Conservation (phyloP, 2,329 filamentous ascomycete species). For the Endothia cerciana region DNA sequence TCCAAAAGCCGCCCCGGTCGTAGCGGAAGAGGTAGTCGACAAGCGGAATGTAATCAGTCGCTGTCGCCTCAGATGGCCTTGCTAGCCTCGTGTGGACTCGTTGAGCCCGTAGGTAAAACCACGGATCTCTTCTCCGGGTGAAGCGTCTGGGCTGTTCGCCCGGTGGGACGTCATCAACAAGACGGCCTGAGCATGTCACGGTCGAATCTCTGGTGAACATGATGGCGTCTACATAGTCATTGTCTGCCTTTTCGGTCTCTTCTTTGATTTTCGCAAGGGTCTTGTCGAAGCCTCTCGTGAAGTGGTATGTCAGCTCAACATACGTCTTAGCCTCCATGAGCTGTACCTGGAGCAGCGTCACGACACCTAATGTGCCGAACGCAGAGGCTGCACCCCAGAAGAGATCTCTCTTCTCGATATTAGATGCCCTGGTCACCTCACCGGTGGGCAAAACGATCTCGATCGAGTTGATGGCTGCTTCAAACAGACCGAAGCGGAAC, state of each 20-base stretch:
- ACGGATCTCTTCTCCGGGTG: slow-evolving; percentile 64
- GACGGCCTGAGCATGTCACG: slow-evolving; percentile 63
- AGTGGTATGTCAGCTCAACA: slow-evolving; percentile 60
- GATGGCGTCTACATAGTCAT: slow-evolving; percentile 73
- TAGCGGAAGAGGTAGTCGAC: slow-evolving; percentile 73
- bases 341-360: slow-evolving; percentile 62
- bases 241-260: slow-evolving; percentile 36
- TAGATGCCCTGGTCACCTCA: slow-evolving; percentile 52
- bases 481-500: slow-evolving; percentile 69
- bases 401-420: slow-evolving; percentile 53
- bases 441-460: slow-evolving; percentile 68
- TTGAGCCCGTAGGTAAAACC: slow-evolving; percentile 74
- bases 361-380: slow-evolving; percentile 64
- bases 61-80: slow-evolving; percentile 29
- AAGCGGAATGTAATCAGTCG: slow-evolving; percentile 55
- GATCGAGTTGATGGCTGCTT: slow-evolving; percentile 62
- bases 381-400: slow-evolving; percentile 63
- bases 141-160: slow-evolving; percentile 49
- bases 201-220: slow-evolving; percentile 59
- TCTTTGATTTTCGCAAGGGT: slow-evolving; percentile 48
- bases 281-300: slow-evolving; percentile 45
- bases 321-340: slow-evolving; percentile 57
- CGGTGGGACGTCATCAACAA: slow-evolving; percentile 52
- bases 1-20: slow-evolving; percentile 73
- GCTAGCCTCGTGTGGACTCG: slow-evolving; percentile 40